These are phyloP conservation scores for Hawksworthiomyces lignivorus DNA, from an alignment of 2,329 filamentous ascomycete genomes.

Conservation along the genomic window DNA sequence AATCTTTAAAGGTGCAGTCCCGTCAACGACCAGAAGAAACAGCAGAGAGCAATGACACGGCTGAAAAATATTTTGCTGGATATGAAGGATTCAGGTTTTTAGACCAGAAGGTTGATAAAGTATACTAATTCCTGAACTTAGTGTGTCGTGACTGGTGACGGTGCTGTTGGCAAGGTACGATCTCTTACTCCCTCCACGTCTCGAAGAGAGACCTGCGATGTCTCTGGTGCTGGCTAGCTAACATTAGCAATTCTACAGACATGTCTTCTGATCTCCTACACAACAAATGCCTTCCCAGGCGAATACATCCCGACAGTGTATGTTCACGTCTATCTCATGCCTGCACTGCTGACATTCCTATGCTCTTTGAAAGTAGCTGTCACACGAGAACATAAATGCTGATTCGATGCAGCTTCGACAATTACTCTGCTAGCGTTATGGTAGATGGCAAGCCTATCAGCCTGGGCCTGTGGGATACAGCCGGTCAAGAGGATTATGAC, in stretches of 20 bases:
- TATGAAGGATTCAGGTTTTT: too few species aligned
- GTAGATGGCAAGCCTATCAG: slow-evolving; percentile 98
- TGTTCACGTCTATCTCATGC: slow-evolving; percentile 33
- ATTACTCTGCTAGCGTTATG: slow-evolving; percentile 98
- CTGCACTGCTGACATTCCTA: too few species aligned
- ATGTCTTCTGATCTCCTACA: slow-evolving; percentile 98
- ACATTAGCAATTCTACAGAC: slow-evolving; percentile 49
- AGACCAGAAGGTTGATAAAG: slow-evolving; percentile 3
- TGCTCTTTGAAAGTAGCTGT: too few species aligned
- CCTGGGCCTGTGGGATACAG: slow-evolving; percentile 95
- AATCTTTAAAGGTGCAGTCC: slow-evolving; percentile 74
- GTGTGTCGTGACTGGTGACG: slow-evolving; percentile 98
- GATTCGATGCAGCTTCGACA: slow-evolving; percentile 76
- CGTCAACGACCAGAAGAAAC: not conserved
- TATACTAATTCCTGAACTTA: slow-evolving; percentile 37
- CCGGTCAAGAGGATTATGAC: slow-evolving; percentile 97
- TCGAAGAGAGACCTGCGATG: too few species aligned
- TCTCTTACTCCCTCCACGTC: not conserved
- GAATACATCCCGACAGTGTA: slow-evolving; percentile 99
- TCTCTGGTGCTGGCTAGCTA: too few species aligned
- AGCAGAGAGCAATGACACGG: not conserved
- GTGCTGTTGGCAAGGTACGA: slow-evolving; percentile 94
- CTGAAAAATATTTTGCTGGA: too few species aligned
- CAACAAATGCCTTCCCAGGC: slow-evolving; percentile 98
- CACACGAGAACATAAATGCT: too few species aligned